Percentiles rank a stretch among this genome's conserved stretches.
These are phyloP conservation scores for Solioccasus polychromus DNA, from an alignment of 768 basidiomycete species.

Conservation along the genomic window DNA sequence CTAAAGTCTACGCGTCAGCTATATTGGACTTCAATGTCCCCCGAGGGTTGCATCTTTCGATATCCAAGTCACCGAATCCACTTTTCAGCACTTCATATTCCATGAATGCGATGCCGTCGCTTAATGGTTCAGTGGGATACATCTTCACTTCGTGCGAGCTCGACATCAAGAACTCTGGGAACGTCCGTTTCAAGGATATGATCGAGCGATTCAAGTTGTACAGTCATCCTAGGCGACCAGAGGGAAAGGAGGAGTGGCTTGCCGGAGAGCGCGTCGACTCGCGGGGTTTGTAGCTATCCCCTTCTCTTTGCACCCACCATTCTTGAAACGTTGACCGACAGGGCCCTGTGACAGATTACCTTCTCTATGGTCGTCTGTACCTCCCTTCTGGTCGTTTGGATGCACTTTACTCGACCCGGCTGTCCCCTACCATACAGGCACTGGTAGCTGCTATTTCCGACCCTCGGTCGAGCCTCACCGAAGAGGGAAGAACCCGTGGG, in stretches of 20 bases:
- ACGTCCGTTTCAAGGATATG: slow-evolving; percentile 83
- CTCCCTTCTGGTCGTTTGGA: slow-evolving; percentile 86
- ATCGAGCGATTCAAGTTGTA: slow-evolving; percentile 85
- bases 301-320: neutral
- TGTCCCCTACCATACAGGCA: slow-evolving; percentile 76
- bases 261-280: slow-evolving; percentile 76
- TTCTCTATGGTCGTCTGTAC: slow-evolving; percentile 90
- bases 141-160: slow-evolving; percentile 89
- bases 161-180: slow-evolving; percentile 63
- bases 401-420: slow-evolving; percentile 81
- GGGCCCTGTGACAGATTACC: slow-evolving; percentile 61
- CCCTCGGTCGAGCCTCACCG: slow-evolving; percentile 49
- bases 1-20: slow-evolving; percentile 43
- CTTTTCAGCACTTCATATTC: slow-evolving; percentile 89
- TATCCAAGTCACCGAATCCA: slow-evolving; percentile 86
- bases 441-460: slow-evolving; percentile 87
- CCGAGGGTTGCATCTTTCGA: slow-evolving; percentile 70
- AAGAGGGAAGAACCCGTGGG: slow-evolving; percentile 40
- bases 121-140: slow-evolving; percentile 91
- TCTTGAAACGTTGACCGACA: slow-evolving; percentile 22
- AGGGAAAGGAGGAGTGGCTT: slow-evolving; percentile 76
- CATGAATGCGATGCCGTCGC: slow-evolving; percentile 88
- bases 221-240: slow-evolving; percentile 76
- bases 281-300: slow-evolving; percentile 52
- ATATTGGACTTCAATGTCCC: slow-evolving; percentile 92